Base-by-base conservation (phyloP, 2,329 filamentous ascomycete species). In the Beauveria australis region DNA sequence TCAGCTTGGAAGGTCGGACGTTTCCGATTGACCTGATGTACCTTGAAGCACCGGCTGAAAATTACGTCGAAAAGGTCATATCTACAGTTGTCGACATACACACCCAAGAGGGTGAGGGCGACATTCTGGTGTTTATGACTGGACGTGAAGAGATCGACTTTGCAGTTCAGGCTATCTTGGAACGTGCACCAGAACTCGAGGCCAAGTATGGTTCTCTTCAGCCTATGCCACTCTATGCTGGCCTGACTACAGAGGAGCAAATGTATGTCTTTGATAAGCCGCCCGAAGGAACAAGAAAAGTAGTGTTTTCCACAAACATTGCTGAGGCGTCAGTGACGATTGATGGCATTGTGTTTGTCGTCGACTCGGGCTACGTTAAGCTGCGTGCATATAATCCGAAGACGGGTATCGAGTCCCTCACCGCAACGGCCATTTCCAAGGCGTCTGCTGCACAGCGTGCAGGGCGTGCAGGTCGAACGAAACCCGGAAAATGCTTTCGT, bases 241-340 rank as follows among this genome's bases (percentile, higher is more conserved):
- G 93, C 2, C 81, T 97, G 6, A 85, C 91, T 2, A 91, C 89
- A 9, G 92, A 97, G 65, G 87, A 97, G 69, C 94, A 97, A 70
- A 93, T 96, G 85, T 92, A 92, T 65, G 89, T 97, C 46, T 97
- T 97, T 70, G 91, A 96, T 67, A 86, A 89, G 59, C 79, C 92
- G 2, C 86, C 90, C 0, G 86, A 90, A 63, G 88, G 92, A 62
- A 92, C 87, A 1, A 84, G 94, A 47, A 97, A 97, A 71, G 89
- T 97, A 44, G 89, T 99, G 41, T 87, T 97, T 65, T 89, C 91
- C 4, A 97, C 94, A 62, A 97, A 97, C 71, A 97, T 97, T 65
- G 92, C 94, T 14, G 94, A 99, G 77, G 93, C 94, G 5, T 96
- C 91, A 1, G 89, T 99, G 48, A 97, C 94, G 18, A 95, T 97